Evolutionary conservation across 2,329 filamentous ascomycete species (phyloP), one percentile per base, ranked within the genome.

Genomic region (Penicillium palitans): DNA sequence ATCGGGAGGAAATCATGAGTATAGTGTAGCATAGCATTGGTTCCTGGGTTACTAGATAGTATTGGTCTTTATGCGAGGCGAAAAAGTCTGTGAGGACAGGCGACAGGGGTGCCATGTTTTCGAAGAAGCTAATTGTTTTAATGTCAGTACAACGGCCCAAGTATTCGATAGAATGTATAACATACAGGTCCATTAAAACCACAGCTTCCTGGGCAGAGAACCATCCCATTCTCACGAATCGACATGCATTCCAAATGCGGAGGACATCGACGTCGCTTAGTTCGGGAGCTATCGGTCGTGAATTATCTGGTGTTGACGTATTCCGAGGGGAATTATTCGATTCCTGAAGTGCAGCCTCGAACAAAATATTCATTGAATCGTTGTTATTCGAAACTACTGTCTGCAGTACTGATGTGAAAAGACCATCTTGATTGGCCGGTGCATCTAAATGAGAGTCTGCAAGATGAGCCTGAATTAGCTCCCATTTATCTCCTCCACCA

Each of bases 221-320:
- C 81, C 80, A 83, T 0, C 81, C 81, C 77, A 81, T 80, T 55
- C 77, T 78, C 21, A 83, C 80, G 58, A 82, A 83, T 1, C 80
- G 76, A 61, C 78, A 80, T 0, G 72, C 69, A n/a, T 78, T 78
- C 80, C 79, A 82, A 27, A 78, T 65, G 24, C 73, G 71, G 6
- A 80, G 64, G 13, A 76, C 74, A 29, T 74, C 69, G 1, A 58
- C 52, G 12, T 66, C 64, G 17, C 60, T 61, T 29, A 61, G 61
- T 64, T 49, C 51, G 21, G 7, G 56, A 24, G 44, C 51, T 40
- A 40, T 12, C 6, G 13, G 6, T 35, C 15, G 66, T 50, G 17
- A 53, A 56, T 17, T 60, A 48, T 27, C 58, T 55, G 31, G 57
- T 21, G 1, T 45, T 49, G 24, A 25, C n/a, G 66, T 33, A 67